Conservation (phyloP, 1,284 basidiomycete genomes). For the Golubevia sp. region DNA sequence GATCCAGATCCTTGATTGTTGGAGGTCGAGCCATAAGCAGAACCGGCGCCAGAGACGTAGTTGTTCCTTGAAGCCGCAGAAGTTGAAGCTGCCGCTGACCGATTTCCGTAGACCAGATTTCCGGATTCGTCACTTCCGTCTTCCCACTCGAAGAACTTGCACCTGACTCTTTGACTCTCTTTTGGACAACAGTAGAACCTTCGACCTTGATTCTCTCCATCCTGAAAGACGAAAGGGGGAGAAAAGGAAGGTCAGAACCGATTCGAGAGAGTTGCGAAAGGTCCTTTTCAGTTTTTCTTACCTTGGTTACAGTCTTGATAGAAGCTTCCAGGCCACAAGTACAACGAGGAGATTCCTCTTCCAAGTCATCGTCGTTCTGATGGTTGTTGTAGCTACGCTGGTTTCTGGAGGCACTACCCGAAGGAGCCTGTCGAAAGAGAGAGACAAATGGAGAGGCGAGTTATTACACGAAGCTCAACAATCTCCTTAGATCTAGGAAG, state of each 20-base stretch:
- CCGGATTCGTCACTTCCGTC: constrained; percentile 16
- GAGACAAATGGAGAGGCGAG: background rate
- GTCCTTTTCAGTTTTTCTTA: no score
- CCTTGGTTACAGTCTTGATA: constrained; percentile 5
- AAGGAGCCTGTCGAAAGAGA: background rate
- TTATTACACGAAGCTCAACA: background rate
- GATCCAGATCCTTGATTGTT: background rate
- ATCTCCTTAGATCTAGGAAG: background rate
- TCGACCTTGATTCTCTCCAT: constrained; percentile 35
- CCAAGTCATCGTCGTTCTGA: constrained; percentile 4
- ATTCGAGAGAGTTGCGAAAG: no score
- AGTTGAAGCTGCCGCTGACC: constrained; percentile 1
- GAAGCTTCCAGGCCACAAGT: constrained; percentile 35
- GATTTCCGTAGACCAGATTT: background rate
- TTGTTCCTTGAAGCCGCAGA: constrained; percentile 2
- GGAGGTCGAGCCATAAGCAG: background rate
- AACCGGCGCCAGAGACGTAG: background rate
- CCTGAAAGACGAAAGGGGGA: constrained; percentile 14
- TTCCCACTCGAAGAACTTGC: constrained; percentile 44
- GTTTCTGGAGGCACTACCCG: background rate
- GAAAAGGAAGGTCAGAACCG: background rate
- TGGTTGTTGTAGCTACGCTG: background rate
- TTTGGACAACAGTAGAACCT: constrained; percentile 37
- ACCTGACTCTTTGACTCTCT: constrained; percentile 23
- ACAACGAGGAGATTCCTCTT: constrained; percentile 21